A percentile compares a stretch with the other conserved stretches of the same genome.
phyloP scores from a whole-genome alignment of 164 flowering plant genomes.

The Vitis rupestris region DNA sequence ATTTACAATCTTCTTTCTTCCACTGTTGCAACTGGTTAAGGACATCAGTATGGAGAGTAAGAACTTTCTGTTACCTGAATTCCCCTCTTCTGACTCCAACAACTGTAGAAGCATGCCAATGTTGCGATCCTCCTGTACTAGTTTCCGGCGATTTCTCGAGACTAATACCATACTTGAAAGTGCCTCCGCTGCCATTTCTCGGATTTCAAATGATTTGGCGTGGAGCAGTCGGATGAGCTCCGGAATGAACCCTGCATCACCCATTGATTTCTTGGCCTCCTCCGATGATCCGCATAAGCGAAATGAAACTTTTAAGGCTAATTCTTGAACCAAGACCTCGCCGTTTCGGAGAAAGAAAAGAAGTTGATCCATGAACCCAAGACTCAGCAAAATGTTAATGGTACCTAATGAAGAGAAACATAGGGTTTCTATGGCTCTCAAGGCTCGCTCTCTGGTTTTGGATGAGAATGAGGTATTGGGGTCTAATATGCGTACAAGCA shows the following conservation, averaged over 20 bases:
- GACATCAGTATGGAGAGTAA: slow-evolving; percentile 60
- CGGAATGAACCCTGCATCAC: slow-evolving; percentile 76
- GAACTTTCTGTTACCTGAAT: slow-evolving; percentile 57
- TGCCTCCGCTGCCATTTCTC: slow-evolving; percentile 80
- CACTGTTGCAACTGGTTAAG: slow-evolving; percentile 57
- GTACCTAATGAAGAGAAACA: slow-evolving; percentile 43
- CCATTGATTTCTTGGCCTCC: slow-evolving; percentile 70
- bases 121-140: slow-evolving; percentile 59
- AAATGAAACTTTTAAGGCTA: slow-evolving; percentile 54
- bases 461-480: slow-evolving; percentile 39
- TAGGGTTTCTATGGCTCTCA: slow-evolving; percentile 59
- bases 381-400: slow-evolving; percentile 33
- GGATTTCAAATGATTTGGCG: slow-evolving; percentile 62
- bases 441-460: slow-evolving; percentile 52
- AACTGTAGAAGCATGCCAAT: slow-evolving; percentile 47
- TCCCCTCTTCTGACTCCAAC: slow-evolving; percentile 57
- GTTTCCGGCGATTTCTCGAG: slow-evolving; percentile 57
- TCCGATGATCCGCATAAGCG: slow-evolving; percentile 60
- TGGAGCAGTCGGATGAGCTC: slow-evolving; percentile 66
- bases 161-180: slow-evolving; percentile 53
- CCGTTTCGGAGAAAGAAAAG: slow-evolving; percentile 49
- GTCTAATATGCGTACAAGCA: slow-evolving; percentile 50
- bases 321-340: slow-evolving; percentile 66
- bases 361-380: slow-evolving; percentile 58
- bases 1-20: slow-evolving; percentile 59